Evolutionary conservation across 352 stramenopile species (phyloP).

Genomic region (Aphanomyces cochlioides): DNA sequence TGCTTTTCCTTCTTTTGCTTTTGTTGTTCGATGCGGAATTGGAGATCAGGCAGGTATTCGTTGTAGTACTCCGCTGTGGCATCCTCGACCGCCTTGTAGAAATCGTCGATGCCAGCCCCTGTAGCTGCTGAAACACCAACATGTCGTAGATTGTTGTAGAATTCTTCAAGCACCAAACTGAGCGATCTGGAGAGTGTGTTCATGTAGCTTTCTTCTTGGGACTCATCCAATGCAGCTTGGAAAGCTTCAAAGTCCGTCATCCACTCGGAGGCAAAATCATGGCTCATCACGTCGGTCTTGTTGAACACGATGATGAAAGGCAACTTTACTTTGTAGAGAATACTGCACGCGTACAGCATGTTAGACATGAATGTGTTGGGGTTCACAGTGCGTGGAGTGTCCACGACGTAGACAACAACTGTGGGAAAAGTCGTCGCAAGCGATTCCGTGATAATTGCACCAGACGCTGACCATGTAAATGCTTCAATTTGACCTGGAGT

Average conservation of each 20-base stretch:
- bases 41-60: conserved; percentile 76
- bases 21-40: conserved; percentile 61
- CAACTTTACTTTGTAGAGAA: conserved; percentile 97
- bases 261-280: conserved; percentile 96
- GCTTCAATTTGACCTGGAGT: conserved; percentile 99
- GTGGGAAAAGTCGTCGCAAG: conserved; percentile 96
- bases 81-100: conserved; percentile 89
- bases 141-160: conserved; percentile 93
- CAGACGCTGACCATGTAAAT: conserved; percentile 99
- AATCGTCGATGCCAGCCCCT: conserved; percentile 92
- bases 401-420: conserved; percentile 96
- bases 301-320: conserved; percentile 98
- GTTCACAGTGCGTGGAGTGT: conserved; percentile 94
- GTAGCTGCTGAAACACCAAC: conserved; percentile 94
- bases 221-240: conserved; percentile 92
- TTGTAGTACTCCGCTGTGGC: conserved; percentile 85
- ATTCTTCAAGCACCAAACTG: conserved; percentile 82
- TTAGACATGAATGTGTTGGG: conserved; percentile 99
- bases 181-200: conserved; percentile 87
- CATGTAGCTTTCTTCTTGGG: conserved; percentile 90
- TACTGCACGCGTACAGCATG: conserved; percentile 99
- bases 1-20: conserved; percentile 46
- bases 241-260: conserved; percentile 99
- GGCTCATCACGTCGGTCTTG: conserved; percentile 95
- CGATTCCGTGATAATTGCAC: conserved; percentile 97